Evolutionary conservation across 176 grass and related monocot genomes (phyloP), one percentile per base, ranked within the genome.

Genomic region (Thalia dealbata): DNA sequence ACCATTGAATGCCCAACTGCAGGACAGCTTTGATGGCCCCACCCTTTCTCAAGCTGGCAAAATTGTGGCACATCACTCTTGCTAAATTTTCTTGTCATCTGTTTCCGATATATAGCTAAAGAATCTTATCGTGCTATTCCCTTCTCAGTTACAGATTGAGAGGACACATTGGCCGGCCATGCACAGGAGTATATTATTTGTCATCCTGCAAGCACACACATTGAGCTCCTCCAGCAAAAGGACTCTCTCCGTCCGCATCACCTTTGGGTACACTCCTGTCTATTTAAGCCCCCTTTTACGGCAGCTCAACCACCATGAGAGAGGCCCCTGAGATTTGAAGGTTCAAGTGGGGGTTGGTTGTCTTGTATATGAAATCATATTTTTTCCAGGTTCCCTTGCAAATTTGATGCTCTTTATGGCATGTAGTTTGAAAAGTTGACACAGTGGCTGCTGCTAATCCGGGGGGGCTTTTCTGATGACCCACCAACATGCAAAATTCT

Each of bases 1-100:
- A 68, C 6, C 35, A 68, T 43, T 68, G 43, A 45, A 68, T 68
- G 65, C 65, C 65, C 32, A 23, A 68, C 65, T 68, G 38, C 65
- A 68, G 16, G 19, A 68, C 65, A 68, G 65, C 65, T 68, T 8
- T 44, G 19, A 43, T 41, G 65, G 14, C 35, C 35, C 27, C 38
- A 23, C 65, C 11, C 22, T 22, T 32, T 41, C 35, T 27, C 11
- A 68, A 68, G 21, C 2, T 58, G 54, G 21, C 7, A n/a, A n/a
- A 58, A 58, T 7, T 22, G 6, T 11, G 65, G 9, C 32, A 14
- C 16, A 43, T 43, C 64, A 44, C 35, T 42, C 65, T 68, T 43
- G 42, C 32, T 68, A 21, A 24, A 23, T 19, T 68, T 23, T 24
- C 35, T 68, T 68, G 65, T 68, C 35, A 68, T 16, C 23, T 24